Percentiles rank a stretch among this genome's conserved stretches.
phyloP scores from a whole-genome alignment of 169 alveolate species.

The Cryptosporidium bovis region DNA sequence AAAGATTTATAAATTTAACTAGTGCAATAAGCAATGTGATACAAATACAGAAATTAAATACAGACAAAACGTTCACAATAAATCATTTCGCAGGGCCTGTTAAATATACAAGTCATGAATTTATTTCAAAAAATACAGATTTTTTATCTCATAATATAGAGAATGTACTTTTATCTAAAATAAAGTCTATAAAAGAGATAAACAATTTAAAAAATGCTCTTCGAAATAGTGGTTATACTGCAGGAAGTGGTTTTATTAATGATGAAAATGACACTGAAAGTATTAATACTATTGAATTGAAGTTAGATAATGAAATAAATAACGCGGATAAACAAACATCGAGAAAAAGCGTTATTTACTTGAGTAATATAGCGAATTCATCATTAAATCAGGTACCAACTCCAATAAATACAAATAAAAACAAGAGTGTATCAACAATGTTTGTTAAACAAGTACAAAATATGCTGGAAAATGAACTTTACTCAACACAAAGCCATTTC shows the following conservation, averaged over 20 bases:
- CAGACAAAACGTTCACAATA: constrained; percentile 78
- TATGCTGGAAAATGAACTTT: constrained; percentile 75
- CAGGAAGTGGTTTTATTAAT: neutral
- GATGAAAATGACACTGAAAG: neutral
- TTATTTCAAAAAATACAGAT: constrained; percentile 79
- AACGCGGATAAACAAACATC: neutral
- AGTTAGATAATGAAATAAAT: constrained; percentile 4
- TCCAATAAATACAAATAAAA: constrained; percentile 57
- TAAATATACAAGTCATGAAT: constrained; percentile 76
- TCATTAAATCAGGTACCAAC: constrained; percentile 40
- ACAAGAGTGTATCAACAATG: constrained; percentile 60
- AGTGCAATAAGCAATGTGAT: constrained; percentile 28
- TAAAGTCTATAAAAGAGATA: constrained; percentile 16
- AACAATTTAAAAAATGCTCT: constrained; percentile 6
- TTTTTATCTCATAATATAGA: constrained; percentile 78
- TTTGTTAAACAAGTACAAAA: constrained; percentile 78
- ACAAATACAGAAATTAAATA: constrained; percentile 39
- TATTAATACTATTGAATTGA: neutral
- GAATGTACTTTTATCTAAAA: constrained; percentile 23
- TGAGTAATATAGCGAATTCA: neutral
- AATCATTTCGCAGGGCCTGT: constrained; percentile 81
- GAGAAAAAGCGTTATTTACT: constrained; percentile 6
- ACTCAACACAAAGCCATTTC: constrained; percentile 78
- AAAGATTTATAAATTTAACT: constrained; percentile 2
- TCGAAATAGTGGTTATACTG: neutral